Conservation (phyloP, 176 grass and related monocot species). For the Thinopyrum elongatum region DNA sequence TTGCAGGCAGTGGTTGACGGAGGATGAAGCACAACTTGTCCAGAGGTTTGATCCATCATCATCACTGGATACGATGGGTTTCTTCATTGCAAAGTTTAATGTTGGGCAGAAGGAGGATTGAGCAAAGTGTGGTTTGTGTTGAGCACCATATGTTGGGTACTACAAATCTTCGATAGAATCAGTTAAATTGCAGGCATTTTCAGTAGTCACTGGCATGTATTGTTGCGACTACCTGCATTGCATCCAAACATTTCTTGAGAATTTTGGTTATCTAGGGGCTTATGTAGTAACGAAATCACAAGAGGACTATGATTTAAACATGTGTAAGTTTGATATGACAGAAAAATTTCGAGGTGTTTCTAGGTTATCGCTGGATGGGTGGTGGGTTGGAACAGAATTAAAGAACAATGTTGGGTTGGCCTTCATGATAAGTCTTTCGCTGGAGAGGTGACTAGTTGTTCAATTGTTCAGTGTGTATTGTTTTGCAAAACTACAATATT, state of each 20-base stretch:
- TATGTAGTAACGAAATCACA: background rate
- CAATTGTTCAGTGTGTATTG: background rate
- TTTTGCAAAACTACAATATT: background rate
- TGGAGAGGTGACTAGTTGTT: background rate
- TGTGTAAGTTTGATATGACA: background rate
- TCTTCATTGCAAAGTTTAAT: constrained; percentile 90
- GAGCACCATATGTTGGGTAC: background rate
- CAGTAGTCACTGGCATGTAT: constrained; percentile 1
- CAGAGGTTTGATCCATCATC: constrained; percentile 95
- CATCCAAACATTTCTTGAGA: background rate
- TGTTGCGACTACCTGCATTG: background rate
- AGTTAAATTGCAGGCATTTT: background rate
- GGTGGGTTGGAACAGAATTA: background rate
- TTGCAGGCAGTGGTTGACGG: constrained; percentile 77
- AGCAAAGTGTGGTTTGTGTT: background rate
- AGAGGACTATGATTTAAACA: background rate
- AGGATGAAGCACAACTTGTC: constrained; percentile 78
- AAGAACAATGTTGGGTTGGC: background rate
- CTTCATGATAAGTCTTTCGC: background rate
- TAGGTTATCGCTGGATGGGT: background rate
- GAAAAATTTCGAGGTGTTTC: background rate
- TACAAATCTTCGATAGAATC: background rate
- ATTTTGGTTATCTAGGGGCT: background rate
- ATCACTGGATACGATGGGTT: constrained; percentile 85
- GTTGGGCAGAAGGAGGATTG: constrained; percentile 48